These are phyloP conservation scores for Pistacia atlantica DNA, from an alignment of 345 rosid genomes.

Conservation along the genomic window DNA sequence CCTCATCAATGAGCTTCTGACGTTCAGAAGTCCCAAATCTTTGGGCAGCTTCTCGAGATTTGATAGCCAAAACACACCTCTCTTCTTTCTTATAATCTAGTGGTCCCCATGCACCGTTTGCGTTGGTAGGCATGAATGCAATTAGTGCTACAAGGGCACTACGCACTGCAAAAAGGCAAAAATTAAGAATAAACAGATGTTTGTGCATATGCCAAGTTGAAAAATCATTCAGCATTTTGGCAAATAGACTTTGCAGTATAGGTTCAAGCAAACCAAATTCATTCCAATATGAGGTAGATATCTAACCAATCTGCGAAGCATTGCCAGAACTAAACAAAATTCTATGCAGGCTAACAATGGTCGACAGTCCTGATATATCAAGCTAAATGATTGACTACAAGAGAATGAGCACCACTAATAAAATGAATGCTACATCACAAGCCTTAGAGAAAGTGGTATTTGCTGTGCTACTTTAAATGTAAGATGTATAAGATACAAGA, in stretches of 20 bases:
- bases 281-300: neutral
- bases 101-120: too few species aligned
- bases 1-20: too few species aligned
- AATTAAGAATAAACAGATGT: neutral
- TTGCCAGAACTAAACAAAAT: neutral
- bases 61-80: too few species aligned
- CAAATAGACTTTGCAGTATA: neutral
- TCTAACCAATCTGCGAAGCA: neutral
- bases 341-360: neutral
- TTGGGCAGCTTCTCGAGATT: too few species aligned
- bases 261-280: neutral
- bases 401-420: neutral
- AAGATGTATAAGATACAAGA: neutral
- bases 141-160: slow-evolving; percentile 88
- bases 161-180: slow-evolving; percentile 64
- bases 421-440: neutral
- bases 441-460: neutral
- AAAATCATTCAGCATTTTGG: neutral
- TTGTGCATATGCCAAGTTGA: neutral
- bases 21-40: too few species aligned
- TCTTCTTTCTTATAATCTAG: too few species aligned
- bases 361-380: neutral
- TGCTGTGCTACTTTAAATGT: neutral
- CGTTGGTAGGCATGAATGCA: too few species aligned
- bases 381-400: neutral